A percentile compares a stretch with the other conserved stretches of the same genome.
These are phyloP conservation scores for Penicillium verrucosum DNA, from an alignment of 2,329 filamentous ascomycete species.

Conservation along the genomic window DNA sequence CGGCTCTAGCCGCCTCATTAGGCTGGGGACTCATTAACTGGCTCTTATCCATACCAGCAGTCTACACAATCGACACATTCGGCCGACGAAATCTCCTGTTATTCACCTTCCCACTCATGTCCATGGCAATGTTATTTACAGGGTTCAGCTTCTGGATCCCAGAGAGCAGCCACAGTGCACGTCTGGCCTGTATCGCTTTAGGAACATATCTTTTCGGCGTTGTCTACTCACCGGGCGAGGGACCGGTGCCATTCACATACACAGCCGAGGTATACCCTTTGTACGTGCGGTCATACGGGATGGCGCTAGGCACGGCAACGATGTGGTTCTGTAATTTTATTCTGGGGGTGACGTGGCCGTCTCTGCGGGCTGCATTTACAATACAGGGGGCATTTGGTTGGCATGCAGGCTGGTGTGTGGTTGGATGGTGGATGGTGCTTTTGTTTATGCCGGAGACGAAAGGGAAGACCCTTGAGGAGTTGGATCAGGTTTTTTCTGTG, in stretches of 20 bases:
- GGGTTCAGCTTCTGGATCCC: slow-evolving; percentile 55
- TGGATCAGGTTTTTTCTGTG: slow-evolving; percentile 55
- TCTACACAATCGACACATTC: slow-evolving; percentile 67
- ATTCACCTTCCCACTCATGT: slow-evolving; percentile 64
- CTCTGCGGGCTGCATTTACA: slow-evolving; percentile 47
- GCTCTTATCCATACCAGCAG: slow-evolving; percentile 60
- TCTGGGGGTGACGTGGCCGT: slow-evolving; percentile 52
- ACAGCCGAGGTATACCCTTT: slow-evolving; percentile 65
- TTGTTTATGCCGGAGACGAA: slow-evolving; percentile 44
- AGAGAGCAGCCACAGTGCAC: slow-evolving; percentile 32
- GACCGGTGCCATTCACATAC: slow-evolving; percentile 64
- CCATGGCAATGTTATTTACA: slow-evolving; percentile 50
- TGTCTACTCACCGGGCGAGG: slow-evolving; percentile 57
- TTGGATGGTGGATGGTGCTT: slow-evolving; percentile 47
- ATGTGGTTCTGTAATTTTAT: slow-evolving; percentile 59
- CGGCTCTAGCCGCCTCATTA: slow-evolving; percentile 56
- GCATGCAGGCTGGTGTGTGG: slow-evolving; percentile 43
- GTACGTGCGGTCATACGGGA: slow-evolving; percentile 60
- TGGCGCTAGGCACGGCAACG: slow-evolving; percentile 62
- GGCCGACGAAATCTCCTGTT: slow-evolving; percentile 63
- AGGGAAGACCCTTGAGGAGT: slow-evolving; percentile 44
- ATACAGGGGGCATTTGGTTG: slow-evolving; percentile 54
- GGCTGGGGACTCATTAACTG: slow-evolving; percentile 64
- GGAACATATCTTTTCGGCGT: slow-evolving; percentile 46
- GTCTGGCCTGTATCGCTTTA: slow-evolving; percentile 42